These are phyloP conservation scores for Pelargonium australe DNA, from an alignment of 441 rosid genomes.

Conservation along the genomic window DNA sequence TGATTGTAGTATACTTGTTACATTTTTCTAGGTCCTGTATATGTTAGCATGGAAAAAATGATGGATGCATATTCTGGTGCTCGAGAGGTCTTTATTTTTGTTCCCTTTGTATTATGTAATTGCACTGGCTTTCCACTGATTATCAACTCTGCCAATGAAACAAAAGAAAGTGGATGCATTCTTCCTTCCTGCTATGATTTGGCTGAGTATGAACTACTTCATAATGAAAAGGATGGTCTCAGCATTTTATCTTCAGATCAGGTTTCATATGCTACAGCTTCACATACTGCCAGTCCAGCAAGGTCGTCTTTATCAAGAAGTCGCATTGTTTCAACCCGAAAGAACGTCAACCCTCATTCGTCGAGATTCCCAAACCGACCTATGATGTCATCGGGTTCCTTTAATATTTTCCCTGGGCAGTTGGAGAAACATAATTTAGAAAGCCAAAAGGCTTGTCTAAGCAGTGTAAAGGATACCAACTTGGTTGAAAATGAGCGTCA, in stretches of 20 bases:
- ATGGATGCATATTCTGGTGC: conserved; percentile 91
- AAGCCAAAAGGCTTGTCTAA: conserved; percentile 28
- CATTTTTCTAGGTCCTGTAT: conserved; percentile 50
- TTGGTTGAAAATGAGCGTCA: conserved; percentile 34
- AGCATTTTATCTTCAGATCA: conserved; percentile 53
- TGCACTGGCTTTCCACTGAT: conserved; percentile 75
- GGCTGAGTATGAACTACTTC: conserved; percentile 44
- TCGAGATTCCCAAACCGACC: conserved; percentile 37
- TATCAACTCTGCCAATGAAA: conserved; percentile 54
- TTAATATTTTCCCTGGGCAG: conserved; percentile 21
- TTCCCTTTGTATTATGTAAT: conserved; percentile 75
- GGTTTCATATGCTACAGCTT: conserved; percentile 29
- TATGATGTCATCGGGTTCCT: conserved; percentile 31
- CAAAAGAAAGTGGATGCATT: conserved; percentile 39
- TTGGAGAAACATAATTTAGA: conserved; percentile 26
- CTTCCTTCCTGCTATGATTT: conserved; percentile 75
- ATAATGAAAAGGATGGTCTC: conserved; percentile 57
- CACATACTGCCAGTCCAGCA: conserved; percentile 26
- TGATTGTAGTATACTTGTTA: conserved; percentile 19
- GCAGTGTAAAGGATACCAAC: conserved; percentile 33
- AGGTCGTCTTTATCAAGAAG: conserved; percentile 40
- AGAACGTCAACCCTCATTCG: conserved; percentile 22
- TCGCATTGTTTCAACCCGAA: conserved; percentile 35
- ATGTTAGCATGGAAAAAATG: conserved; percentile 67
- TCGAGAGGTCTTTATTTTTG: conserved; percentile 71